Conservation (phyloP, 441 rosid species). For the Hura crepitans region DNA sequence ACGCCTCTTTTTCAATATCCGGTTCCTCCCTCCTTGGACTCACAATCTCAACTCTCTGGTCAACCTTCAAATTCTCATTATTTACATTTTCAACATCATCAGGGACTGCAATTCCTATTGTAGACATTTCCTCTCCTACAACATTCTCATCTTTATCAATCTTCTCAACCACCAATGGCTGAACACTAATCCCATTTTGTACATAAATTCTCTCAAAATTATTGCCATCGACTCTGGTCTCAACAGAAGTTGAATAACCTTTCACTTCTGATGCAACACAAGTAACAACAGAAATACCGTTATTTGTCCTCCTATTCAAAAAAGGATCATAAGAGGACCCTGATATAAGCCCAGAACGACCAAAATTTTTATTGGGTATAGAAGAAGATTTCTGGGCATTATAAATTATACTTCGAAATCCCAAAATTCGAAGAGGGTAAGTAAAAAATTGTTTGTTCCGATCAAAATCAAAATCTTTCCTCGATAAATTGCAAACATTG, state of each 20-base stretch:
- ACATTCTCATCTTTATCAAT: constrained; percentile 53
- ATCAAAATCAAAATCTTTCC: constrained; percentile 20
- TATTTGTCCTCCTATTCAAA: constrained; percentile 14
- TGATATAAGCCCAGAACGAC: constrained; percentile 31
- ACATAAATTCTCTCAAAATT: constrained; percentile 55
- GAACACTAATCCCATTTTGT: constrained; percentile 49
- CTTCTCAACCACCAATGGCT: constrained; percentile 65
- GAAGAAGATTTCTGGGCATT: constrained; percentile 34
- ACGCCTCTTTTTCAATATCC: constrained; percentile 65
- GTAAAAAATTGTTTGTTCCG: constrained; percentile 22
- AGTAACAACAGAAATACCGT: constrained; percentile 36
- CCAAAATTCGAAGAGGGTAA: constrained; percentile 31
- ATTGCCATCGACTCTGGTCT: constrained; percentile 50
- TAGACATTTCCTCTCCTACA: constrained; percentile 36
- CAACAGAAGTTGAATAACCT: constrained; percentile 59
- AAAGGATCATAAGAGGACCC: constrained; percentile 21
- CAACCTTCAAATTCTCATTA: constrained; percentile 32
- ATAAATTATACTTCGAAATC: constrained; percentile 22
- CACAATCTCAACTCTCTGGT: constrained; percentile 24
- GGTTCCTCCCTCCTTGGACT: constrained; percentile 38
- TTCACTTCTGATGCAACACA: constrained; percentile 38
- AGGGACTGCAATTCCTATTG: constrained; percentile 27
- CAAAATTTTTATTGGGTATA: constrained; percentile 27
- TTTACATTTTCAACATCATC: constrained; percentile 26
- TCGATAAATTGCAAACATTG: constrained; percentile 21